Percentiles rank a stretch among this genome's conserved stretches.
phyloP scores from a whole-genome alignment of 1,284 basidiomycete species.

The Cystobasidium pallidum region DNA sequence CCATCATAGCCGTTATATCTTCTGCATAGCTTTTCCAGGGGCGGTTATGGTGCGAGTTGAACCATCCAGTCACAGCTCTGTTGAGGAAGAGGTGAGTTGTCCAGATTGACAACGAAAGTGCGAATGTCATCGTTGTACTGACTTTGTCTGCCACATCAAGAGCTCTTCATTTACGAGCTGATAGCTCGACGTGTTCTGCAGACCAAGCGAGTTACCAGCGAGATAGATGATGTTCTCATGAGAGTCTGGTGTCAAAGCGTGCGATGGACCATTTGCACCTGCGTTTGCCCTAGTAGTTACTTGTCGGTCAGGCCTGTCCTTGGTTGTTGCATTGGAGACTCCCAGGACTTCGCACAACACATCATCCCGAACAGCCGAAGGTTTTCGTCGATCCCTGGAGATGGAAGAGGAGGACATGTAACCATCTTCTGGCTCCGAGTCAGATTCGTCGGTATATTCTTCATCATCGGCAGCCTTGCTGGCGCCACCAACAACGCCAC shows the following conservation, averaged over 20 bases:
- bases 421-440: slow-evolving; percentile 24
- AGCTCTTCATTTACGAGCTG: slow-evolving; percentile 80
- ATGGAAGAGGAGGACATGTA: slow-evolving; percentile 16
- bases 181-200: slow-evolving; percentile 73
- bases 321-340: background rate
- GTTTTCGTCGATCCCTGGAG: slow-evolving; percentile 3
- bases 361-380: slow-evolving; percentile 3
- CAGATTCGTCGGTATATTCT: background rate
- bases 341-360: slow-evolving; percentile 7
- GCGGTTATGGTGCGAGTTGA: slow-evolving; percentile 78
- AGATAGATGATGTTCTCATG: slow-evolving; percentile 71
- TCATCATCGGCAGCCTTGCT: background rate
- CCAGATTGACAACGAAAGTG: too few species aligned
- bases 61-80: slow-evolving; percentile 90
- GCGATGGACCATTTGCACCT: background rate
- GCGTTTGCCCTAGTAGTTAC: background rate
- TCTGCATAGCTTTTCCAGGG: slow-evolving; percentile 84
- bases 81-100: slow-evolving; percentile 28
- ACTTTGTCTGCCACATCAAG: slow-evolving; percentile 82
- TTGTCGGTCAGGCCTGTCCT: background rate
- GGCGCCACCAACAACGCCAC: background rate
- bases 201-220: slow-evolving; percentile 93
- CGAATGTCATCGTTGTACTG: slow-evolving; percentile 50
- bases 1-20: slow-evolving; percentile 72
- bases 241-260: slow-evolving; percentile 7